Evolutionary conservation across 495 filamentous ascomycete species (phyloP).

Genomic region (Podospora anserina): DNA sequence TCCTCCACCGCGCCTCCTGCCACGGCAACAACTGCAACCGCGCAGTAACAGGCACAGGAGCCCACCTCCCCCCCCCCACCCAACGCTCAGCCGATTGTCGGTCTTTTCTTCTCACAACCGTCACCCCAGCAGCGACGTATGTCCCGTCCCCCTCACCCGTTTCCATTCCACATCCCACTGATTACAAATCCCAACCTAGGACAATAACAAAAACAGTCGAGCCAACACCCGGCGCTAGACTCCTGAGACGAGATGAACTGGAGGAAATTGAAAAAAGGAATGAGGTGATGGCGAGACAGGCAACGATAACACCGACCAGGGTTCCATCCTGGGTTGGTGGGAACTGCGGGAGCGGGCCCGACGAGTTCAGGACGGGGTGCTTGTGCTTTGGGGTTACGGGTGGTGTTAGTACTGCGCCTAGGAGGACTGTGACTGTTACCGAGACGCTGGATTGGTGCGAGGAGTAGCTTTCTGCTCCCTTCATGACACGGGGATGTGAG

Average conservation of each 20-base stretch:
- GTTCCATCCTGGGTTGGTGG: conserved; percentile 30
- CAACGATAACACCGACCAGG: conserved; percentile 22
- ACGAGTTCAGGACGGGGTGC: conserved; percentile 33
- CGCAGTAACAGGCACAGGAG: conserved; percentile 33
- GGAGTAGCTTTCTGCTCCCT: conserved; percentile 12
- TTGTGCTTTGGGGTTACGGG: conserved; percentile 36
- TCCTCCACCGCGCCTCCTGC: conserved; percentile 26
- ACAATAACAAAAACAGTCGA: conserved; percentile 33
- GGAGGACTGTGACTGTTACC: conserved; percentile 34
- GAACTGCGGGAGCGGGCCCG: conserved; percentile 15
- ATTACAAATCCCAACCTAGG: conserved; percentile 3
- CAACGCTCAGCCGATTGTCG: conserved; percentile 32
- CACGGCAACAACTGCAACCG: conserved; percentile 39
- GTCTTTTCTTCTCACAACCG: conserved; percentile 35
- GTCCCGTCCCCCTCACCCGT: conserved; percentile 3
- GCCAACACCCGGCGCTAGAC: conserved; percentile 10
- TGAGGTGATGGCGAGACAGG: conserved; percentile 1
- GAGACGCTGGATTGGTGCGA: conserved; percentile 32
- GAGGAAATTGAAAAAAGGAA: neutral
- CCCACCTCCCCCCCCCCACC: conserved; percentile 24
- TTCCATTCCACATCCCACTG: neutral
- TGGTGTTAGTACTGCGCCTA: conserved; percentile 28
- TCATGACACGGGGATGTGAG: neutral
- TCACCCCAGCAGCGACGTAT: conserved; percentile 33
- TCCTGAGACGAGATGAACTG: conserved; percentile 5